Evolutionary conservation across 257 asterid species (phyloP).

Genomic region (Solanum peruvianum): DNA sequence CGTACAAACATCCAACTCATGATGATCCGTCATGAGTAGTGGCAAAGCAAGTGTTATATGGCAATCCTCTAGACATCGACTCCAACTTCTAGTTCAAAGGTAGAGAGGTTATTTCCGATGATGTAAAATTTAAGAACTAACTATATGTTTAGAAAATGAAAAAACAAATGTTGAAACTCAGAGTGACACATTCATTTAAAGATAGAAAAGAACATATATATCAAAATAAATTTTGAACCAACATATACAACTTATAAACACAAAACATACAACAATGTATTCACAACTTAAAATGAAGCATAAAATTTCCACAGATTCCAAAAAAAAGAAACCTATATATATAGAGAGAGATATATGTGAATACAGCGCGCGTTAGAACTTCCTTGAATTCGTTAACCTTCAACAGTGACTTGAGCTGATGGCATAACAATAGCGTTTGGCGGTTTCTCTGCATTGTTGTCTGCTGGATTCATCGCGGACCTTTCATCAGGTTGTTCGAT

Average conservation of each 20-base stretch:
- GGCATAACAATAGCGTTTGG: constrained; percentile 8
- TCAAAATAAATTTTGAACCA: background rate
- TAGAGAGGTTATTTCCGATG: too few relatives aligned
- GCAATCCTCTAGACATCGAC: background rate
- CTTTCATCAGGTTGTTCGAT: constrained; percentile 3
- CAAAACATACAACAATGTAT: constrained; percentile 2
- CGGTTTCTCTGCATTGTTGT: constrained; percentile 3
- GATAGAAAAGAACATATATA: background rate
- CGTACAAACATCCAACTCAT: background rate
- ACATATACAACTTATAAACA: background rate
- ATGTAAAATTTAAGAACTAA: background rate
- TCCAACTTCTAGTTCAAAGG: background rate
- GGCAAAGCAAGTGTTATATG: background rate
- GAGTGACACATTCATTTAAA: background rate
- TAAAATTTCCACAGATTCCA: background rate
- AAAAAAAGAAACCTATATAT: background rate
- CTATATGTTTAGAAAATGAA: background rate
- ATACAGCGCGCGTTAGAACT: background rate
- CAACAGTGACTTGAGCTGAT: constrained; percentile 27
- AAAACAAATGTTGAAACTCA: background rate
- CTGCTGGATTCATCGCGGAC: background rate
- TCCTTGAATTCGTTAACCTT: constrained; percentile 19
- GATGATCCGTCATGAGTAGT: background rate
- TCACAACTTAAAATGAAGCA: constrained; percentile 1
- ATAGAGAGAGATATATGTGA: background rate